Base-by-base conservation (phyloP, 768 basidiomycete genomes). In the Bullera alba region DNA sequence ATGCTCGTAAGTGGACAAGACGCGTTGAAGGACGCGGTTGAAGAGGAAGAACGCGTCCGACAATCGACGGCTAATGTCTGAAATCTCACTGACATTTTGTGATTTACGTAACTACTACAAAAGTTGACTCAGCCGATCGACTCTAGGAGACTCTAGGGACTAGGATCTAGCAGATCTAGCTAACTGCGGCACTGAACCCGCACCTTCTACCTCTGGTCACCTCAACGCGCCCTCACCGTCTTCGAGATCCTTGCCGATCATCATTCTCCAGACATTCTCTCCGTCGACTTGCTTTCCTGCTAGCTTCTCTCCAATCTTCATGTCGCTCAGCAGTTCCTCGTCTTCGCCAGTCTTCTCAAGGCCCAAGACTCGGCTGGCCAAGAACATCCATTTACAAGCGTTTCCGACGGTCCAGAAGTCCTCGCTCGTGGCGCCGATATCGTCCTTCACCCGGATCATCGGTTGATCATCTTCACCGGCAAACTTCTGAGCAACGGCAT, bases 381-480 rank as follows among this genome's bases (percentile, higher is more conserved):
- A 34, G 10, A 66, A 51, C 60, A 70, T 63, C 70, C 70, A 72
- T 41, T 60, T 38, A 1, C 63, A 54, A 4, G 65, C 57, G 41
- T 72, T 72, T 4, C 70, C 70, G 23, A 72, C 63, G 12, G 68
- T 72, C 63, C 69, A 72, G 48, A 67, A 70, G 42, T 72, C 70
- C 36, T 72, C 70, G 2, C 53, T 56, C 0, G 65, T 67, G 4
- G 61, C 56, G 16, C 48, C 55, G 23, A 48, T 48, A 42, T 69
- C 68, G 0, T 48, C 53, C 19, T 61, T 60, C 5, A 70, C 58
- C 22, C 54, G 54, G n/a, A 51, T 38, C 38, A 61, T 57, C 4
- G 61, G 60, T 29, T 50, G 39, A 23, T 62, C 61, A 30, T 63
- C 57, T 23, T 61, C 54, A 10, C 54, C 45, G 12, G 67, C 68